Conservation (phyloP, 345 rosid genomes). For the Pelargonium nanum region DNA sequence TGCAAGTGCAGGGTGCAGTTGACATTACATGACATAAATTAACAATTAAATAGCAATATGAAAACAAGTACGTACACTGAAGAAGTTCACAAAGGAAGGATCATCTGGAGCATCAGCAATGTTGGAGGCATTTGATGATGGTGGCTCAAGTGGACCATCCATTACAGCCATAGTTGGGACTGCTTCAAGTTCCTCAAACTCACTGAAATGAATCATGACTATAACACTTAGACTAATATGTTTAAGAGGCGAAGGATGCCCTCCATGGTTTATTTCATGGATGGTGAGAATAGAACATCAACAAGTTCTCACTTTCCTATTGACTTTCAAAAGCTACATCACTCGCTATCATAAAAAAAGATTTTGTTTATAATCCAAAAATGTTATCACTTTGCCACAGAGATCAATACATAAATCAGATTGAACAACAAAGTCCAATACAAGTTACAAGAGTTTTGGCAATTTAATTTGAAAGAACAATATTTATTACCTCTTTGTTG, state of each 20-base stretch:
- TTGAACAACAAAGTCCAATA: not conserved
- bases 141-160: conserved; percentile 84
- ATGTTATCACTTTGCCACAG: not conserved
- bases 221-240: not conserved
- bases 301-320: no score
- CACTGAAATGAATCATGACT: conserved; percentile 32
- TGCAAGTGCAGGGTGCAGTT: not conserved
- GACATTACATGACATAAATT: not conserved
- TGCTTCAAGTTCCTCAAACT: conserved; percentile 92
- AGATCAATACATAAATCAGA: not conserved
- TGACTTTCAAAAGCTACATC: not conserved
- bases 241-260: not conserved
- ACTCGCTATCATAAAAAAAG: not conserved
- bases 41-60: not conserved
- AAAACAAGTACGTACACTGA: conserved; percentile 49
- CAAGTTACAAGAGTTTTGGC: not conserved
- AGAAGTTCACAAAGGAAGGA: conserved; percentile 76
- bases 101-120: conserved; percentile 55
- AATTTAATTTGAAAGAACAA: not conserved
- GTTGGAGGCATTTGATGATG: conserved; percentile 31
- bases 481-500: conserved; percentile 55
- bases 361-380: not conserved
- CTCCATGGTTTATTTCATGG: not conserved
- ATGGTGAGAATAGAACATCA: not conserved
- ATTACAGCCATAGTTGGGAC: conserved; percentile 81